Evolutionary conservation across 495 filamentous ascomycete genomes (phyloP).

Genomic region (Podospora sp.): DNA sequence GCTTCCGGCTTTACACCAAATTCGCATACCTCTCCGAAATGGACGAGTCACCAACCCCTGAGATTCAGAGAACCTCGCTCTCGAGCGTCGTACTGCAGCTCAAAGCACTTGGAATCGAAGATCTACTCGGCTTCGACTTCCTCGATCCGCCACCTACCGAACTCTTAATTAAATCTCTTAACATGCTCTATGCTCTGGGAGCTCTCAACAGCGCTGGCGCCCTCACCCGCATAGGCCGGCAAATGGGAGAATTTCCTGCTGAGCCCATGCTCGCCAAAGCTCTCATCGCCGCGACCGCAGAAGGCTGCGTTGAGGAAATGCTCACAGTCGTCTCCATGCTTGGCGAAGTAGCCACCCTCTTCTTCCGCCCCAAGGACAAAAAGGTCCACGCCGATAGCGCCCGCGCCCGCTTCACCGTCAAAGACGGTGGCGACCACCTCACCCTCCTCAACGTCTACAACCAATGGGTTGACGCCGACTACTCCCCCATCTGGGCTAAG

Average conservation of each 20-base stretch:
- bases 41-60: slow-evolving; percentile 88
- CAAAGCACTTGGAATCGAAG: slow-evolving; percentile 90
- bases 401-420: slow-evolving; percentile 86
- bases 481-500: slow-evolving; percentile 81
- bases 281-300: slow-evolving; percentile 84
- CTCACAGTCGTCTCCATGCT: slow-evolving; percentile 95
- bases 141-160: slow-evolving; percentile 93
- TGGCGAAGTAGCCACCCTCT: slow-evolving; percentile 82
- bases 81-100: slow-evolving; percentile 82
- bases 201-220: slow-evolving; percentile 88
- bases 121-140: slow-evolving; percentile 93
- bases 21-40: slow-evolving; percentile 94
- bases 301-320: slow-evolving; percentile 92
- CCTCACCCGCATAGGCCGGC: slow-evolving; percentile 86
- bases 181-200: slow-evolving; percentile 89
- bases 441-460: slow-evolving; percentile 96
- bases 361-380: slow-evolving; percentile 97
- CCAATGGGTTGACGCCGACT: slow-evolving; percentile 94
- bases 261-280: slow-evolving; percentile 92
- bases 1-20: slow-evolving; percentile 93
- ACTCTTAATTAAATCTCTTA: slow-evolving; percentile 85
- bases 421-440: slow-evolving; percentile 89
- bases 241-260: slow-evolving; percentile 96
- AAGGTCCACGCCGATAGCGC: slow-evolving; percentile 94
- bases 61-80: slow-evolving; percentile 91